Evolutionary conservation across 306 rosid species (phyloP).

Genomic region (Pyrus pyrifolia): DNA sequence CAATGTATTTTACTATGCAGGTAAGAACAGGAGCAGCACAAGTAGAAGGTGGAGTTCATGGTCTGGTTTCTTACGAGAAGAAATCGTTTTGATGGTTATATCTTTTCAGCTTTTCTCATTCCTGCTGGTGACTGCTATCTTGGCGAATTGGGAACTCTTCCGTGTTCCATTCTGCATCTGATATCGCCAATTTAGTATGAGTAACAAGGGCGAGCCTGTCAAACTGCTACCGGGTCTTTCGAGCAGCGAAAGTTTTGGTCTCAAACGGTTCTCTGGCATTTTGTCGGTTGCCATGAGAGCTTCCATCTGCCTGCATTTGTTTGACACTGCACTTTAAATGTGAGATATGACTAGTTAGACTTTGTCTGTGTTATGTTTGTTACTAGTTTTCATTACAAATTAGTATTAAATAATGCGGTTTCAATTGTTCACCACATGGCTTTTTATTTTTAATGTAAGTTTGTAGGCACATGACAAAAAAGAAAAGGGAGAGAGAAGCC

Average conservation of each 20-base stretch:
- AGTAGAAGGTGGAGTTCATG: constrained; percentile 92
- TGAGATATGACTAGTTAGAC: neutral
- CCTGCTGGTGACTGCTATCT: neutral
- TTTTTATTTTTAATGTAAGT: no score
- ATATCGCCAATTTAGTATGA: neutral
- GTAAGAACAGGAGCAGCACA: constrained; percentile 94
- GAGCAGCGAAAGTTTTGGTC: neutral
- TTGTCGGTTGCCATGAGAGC: neutral
- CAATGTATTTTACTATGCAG: constrained; percentile 25
- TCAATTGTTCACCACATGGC: no score
- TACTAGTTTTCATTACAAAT: no score
- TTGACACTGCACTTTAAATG: neutral
- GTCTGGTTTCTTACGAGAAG: constrained; percentile 81
- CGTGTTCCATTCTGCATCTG: neutral
- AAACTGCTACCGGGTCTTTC: neutral
- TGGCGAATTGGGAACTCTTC: neutral
- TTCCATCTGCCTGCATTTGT: neutral
- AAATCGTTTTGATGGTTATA: constrained; percentile 47
- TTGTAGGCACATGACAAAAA: no score
- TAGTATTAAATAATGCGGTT: no score
- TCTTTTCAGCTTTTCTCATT: neutral
- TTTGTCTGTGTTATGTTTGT: neutral
- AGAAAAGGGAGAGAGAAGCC: no score
- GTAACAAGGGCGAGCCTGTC: neutral
- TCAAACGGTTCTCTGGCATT: neutral